A percentile compares a stretch with the other conserved stretches of the same genome.
Evolutionary conservation across 768 basidiomycete species (phyloP).

Genomic region (Mycena polygramma): DNA sequence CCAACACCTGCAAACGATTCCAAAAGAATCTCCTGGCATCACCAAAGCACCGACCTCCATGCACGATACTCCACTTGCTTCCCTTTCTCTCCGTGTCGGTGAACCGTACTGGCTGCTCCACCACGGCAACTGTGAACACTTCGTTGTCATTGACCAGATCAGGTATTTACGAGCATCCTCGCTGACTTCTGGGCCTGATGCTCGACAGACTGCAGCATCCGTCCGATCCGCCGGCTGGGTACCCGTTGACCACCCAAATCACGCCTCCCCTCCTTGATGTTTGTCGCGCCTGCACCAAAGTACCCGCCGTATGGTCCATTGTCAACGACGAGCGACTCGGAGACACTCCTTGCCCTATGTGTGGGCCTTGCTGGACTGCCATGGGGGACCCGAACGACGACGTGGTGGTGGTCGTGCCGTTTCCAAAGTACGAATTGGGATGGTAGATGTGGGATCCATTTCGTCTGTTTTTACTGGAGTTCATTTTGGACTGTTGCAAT

Average conservation of each 20-base stretch:
- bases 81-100: constrained; percentile 72
- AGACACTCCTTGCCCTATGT: constrained; percentile 83
- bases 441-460: constrained; percentile 41
- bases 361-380: constrained; percentile 78
- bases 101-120: constrained; percentile 89
- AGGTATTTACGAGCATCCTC: constrained; percentile 57
- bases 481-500: no score
- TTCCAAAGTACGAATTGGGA: constrained; percentile 60
- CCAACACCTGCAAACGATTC: constrained; percentile 48
- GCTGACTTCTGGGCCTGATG: constrained; percentile 6
- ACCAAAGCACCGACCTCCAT: constrained; percentile 58
- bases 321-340: constrained; percentile 80
- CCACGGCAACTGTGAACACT: constrained; percentile 87
- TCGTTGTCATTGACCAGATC: constrained; percentile 78
- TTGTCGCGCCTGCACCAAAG: constrained; percentile 78
- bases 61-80: constrained; percentile 62
- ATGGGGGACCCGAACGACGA: constrained; percentile 70
- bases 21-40: constrained; percentile 48
- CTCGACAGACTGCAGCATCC: constrained; percentile 67
- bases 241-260: constrained; percentile 77
- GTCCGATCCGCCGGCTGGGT: constrained; percentile 68
- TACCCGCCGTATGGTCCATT: constrained; percentile 77
- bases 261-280: constrained; percentile 71
- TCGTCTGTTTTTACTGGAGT: neutral
- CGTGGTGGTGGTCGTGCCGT: constrained; percentile 63